Evolutionary conservation across 2,329 filamentous ascomycete genomes (phyloP).

Genomic region (Botryosphaeria agaves): DNA sequence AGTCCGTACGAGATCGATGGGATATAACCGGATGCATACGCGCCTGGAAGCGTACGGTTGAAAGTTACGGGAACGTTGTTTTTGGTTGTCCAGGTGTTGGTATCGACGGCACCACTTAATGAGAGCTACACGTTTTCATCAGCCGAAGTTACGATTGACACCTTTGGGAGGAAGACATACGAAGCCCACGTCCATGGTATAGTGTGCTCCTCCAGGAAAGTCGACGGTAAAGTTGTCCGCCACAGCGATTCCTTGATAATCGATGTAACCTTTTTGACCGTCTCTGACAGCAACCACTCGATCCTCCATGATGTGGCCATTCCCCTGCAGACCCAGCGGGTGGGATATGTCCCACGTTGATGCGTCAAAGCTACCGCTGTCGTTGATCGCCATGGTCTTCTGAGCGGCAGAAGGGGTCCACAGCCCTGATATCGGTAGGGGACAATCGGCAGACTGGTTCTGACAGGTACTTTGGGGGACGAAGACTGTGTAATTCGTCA

Average conservation of each 20-base stretch:
- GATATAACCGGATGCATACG: conserved; percentile 4
- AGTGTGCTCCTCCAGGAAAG: conserved; percentile 1
- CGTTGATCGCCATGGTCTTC: background rate
- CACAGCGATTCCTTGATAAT: conserved; percentile 1
- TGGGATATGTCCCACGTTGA: conserved; percentile 4
- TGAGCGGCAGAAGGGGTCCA: conserved; percentile 3
- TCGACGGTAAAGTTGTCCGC: conserved; percentile 4
- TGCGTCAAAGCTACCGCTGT: conserved; percentile 1
- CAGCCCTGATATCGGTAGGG: conserved; percentile 1
- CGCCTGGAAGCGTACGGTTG: conserved; percentile 3
- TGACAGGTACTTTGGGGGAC: conserved; percentile 4
- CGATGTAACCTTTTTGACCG: background rate
- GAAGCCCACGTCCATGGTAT: conserved; percentile 4
- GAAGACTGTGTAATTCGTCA: conserved; percentile 3
- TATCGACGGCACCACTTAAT: conserved; percentile 2
- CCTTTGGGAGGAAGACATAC: conserved; percentile 2
- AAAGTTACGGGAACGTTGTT: conserved; percentile 1
- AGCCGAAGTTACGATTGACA: background rate
- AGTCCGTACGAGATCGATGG: conserved; percentile 6
- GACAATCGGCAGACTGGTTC: conserved; percentile 4
- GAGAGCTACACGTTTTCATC: conserved; percentile 5
- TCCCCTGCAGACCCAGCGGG: conserved; percentile 4
- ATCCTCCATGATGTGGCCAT: conserved; percentile 3
- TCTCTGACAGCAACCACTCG: conserved; percentile 2
- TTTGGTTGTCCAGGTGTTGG: conserved; percentile 1